Evolutionary conservation across 306 rosid genomes (phyloP), one percentile per base, ranked within the genome.

Genomic region (Pterocarpus macrocarpus): DNA sequence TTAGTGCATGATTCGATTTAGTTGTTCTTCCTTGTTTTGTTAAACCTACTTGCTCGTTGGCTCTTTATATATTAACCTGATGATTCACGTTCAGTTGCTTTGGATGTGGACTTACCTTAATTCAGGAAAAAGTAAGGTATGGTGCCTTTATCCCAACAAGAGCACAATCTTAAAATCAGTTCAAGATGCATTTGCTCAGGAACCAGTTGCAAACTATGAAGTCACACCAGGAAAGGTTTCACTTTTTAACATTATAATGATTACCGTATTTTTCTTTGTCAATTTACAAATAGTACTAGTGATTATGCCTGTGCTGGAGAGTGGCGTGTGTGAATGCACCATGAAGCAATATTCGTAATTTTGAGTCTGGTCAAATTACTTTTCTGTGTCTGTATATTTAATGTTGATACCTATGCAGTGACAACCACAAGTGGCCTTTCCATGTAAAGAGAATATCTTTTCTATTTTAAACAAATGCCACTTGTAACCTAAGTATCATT

Each of bases 91-190:
- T 70, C 56, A 69, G 7, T 76, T 76, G 5, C 78, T 74, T 78
- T 73, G 53, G 65, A 52, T 34, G 30, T 78, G 49, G 10, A 38
- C 75, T 79, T 74, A 47, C 8, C 22, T 76, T 73, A 53, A 45
- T 85, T 70, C 91, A 92, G 98, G 97, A 59, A 90, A 90, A 84
- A 71, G 76, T 66, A 92, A 88, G 14, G 92, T 93, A 73, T 89
- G 95, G 90, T 95, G 97, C 88, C 98, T 95, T 66, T 95, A 95
- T 88, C 98, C 98, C 66, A 95, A 95, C 88, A 95, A 89, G 81
- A 88, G 72, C 56, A 88, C 87, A 28, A 63, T 53, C 15, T 68
- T 87, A 63, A 80, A 87, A 69, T 88, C 97, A 45, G 95, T 92
- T 89, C 84, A 87, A 83, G 87, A 86, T 67, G 98, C 87, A 16